Conservation (phyloP, 345 rosid species). For the Moringa oleifera region DNA sequence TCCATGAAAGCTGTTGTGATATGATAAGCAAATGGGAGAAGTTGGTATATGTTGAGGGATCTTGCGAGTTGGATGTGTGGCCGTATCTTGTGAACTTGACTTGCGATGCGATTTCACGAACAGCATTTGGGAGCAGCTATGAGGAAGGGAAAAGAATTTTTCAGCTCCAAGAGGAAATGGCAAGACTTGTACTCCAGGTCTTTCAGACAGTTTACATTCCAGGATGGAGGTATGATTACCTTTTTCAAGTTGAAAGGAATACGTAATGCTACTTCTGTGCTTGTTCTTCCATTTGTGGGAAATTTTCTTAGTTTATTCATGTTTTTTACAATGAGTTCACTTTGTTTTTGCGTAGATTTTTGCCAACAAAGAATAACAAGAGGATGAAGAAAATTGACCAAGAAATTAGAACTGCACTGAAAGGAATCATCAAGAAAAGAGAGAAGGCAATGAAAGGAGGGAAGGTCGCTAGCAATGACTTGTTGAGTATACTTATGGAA, state of each 20-base stretch:
- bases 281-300: background rate
- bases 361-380: constrained; percentile 36
- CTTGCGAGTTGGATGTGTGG: constrained; percentile 30
- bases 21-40: constrained; percentile 33
- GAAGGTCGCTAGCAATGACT: constrained; percentile 28
- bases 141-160: constrained; percentile 69
- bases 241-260: background rate
- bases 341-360: constrained; percentile 19
- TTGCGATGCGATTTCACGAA: constrained; percentile 36
- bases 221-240: constrained; percentile 45
- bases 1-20: constrained; percentile 27
- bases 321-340: background rate
- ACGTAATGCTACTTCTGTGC: no score
- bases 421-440: constrained; percentile 29
- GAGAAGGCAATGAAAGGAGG: constrained; percentile 29
- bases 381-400: constrained; percentile 23
- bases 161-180: constrained; percentile 42
- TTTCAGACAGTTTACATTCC: constrained; percentile 36
- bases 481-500: constrained; percentile 38
- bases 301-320: no score
- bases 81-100: constrained; percentile 29
- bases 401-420: constrained; percentile 24
- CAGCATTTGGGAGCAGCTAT: constrained; percentile 65
- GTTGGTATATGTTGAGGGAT: constrained; percentile 13
- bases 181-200: constrained; percentile 24